Evolutionary conservation across 768 basidiomycete species (phyloP).

Genomic region (Boletus bicolor): DNA sequence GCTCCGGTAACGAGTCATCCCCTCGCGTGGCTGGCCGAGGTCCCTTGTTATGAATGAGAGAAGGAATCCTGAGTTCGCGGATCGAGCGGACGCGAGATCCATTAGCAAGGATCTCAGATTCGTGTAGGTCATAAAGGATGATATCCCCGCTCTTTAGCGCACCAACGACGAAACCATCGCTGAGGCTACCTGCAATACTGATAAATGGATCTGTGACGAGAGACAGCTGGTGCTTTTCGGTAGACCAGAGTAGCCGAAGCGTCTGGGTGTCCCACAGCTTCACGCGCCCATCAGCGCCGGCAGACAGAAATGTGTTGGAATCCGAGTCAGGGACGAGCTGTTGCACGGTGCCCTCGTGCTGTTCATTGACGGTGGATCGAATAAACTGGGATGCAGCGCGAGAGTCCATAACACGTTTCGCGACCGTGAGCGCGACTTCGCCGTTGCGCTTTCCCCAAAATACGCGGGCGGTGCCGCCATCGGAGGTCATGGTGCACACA

Average conservation of each 20-base stretch:
- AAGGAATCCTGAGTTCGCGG: conserved; percentile 36
- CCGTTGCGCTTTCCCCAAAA: conserved; percentile 75
- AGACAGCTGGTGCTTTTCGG: conserved; percentile 34
- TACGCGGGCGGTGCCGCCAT: conserved; percentile 62
- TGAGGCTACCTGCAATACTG: conserved; percentile 44
- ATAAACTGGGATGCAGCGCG: conserved; percentile 44
- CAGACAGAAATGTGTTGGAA: conserved; percentile 44
- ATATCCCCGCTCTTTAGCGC: conserved; percentile 57
- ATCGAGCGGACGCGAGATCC: conserved; percentile 10
- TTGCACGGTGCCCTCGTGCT: conserved; percentile 59
- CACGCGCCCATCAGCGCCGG: conserved; percentile 58
- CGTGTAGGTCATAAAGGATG: conserved; percentile 50
- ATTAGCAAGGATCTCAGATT: conserved; percentile 16
- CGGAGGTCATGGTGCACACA: conserved; percentile 53
- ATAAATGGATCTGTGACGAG: conserved; percentile 48
- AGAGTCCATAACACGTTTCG: conserved; percentile 56
- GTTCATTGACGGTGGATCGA: conserved; percentile 51
- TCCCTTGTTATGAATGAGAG: conserved; percentile 27
- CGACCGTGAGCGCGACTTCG: conserved; percentile 59
- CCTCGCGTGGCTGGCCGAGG: not conserved
- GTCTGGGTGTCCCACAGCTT: conserved; percentile 70
- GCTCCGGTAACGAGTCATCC: not conserved
- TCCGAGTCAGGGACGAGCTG: conserved; percentile 51
- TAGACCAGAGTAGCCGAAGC: conserved; percentile 63
- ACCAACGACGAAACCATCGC: conserved; percentile 46